A percentile compares a stretch with the other conserved stretches of the same genome.
Evolutionary conservation across 2,329 filamentous ascomycete genomes (phyloP).

Genomic region (Trichophyton simii): DNA sequence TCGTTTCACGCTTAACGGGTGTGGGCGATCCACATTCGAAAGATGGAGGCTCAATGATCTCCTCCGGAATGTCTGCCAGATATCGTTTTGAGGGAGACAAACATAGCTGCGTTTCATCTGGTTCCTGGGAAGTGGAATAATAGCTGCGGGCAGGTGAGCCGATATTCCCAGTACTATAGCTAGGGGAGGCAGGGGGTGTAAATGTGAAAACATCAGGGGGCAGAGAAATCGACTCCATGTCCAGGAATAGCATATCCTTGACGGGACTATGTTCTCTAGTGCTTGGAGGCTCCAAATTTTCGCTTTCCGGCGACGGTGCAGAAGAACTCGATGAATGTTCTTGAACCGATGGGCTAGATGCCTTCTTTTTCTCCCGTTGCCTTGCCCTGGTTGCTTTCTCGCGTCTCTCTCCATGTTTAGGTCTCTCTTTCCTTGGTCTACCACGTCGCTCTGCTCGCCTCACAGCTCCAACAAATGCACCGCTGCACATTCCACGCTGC

Average conservation of each 20-base stretch:
- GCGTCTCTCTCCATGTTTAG: slow-evolving; percentile 45
- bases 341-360: slow-evolving; percentile 15
- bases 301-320: slow-evolving; percentile 30
- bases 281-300: slow-evolving; percentile 29
- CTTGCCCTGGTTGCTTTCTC: slow-evolving; percentile 46
- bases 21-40: slow-evolving; percentile 13
- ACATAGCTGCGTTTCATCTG: slow-evolving; percentile 27
- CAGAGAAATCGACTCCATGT: slow-evolving; percentile 23
- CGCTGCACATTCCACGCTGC: slow-evolving; percentile 91
- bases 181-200: slow-evolving; percentile 37
- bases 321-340: slow-evolving; percentile 26
- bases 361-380: slow-evolving; percentile 26
- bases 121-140: slow-evolving; percentile 28
- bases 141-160: slow-evolving; percentile 25
- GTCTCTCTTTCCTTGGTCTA: slow-evolving; percentile 50
- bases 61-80: slow-evolving; percentile 22
- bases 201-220: slow-evolving; percentile 33
- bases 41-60: slow-evolving; percentile 19
- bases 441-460: slow-evolving; percentile 56
- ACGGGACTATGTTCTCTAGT: slow-evolving; percentile 25
- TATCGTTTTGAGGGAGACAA: slow-evolving; percentile 23
- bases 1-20: slow-evolving; percentile 9
- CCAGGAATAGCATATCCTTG: slow-evolving; percentile 22
- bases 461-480: slow-evolving; percentile 73
- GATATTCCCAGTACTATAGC: slow-evolving; percentile 27